These are phyloP conservation scores for Mycena venus DNA, from an alignment of 768 basidiomycete species.

Conservation along the genomic window DNA sequence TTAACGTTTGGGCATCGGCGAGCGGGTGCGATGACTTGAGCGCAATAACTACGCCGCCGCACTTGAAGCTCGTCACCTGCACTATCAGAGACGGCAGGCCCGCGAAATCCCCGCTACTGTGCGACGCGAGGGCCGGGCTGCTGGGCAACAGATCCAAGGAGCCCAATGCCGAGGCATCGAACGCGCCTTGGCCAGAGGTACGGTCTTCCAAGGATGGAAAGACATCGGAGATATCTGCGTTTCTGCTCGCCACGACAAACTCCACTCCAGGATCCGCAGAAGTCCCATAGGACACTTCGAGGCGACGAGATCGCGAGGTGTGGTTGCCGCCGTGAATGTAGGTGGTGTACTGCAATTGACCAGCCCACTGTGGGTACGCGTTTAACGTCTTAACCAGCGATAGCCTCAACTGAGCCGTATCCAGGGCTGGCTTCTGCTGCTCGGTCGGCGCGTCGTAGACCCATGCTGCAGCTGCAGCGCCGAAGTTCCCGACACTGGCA, in stretches of 20 bases:
- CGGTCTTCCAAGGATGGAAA: slow-evolving; percentile 26
- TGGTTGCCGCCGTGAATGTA: slow-evolving; percentile 36
- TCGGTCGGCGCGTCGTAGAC: slow-evolving; percentile 33
- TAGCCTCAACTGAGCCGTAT: slow-evolving; percentile 24
- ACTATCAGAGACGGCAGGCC: slow-evolving; percentile 49
- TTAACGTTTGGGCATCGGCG: slow-evolving; percentile 52
- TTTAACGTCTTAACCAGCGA: slow-evolving; percentile 38
- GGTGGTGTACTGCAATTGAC: slow-evolving; percentile 42
- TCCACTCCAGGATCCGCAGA: slow-evolving; percentile 46
- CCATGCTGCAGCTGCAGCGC: slow-evolving; percentile 44
- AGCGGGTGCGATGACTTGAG: slow-evolving; percentile 50
- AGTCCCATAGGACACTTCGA: slow-evolving; percentile 41
- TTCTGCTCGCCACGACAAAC: slow-evolving; percentile 38
- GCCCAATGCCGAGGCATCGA: slow-evolving; percentile 28
- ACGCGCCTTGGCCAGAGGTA: slow-evolving; percentile 27
- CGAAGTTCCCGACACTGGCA: slow-evolving; percentile 40
- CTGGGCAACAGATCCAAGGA: slow-evolving; percentile 32
- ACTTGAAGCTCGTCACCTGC: slow-evolving; percentile 49
- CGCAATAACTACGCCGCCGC: slow-evolving; percentile 44
- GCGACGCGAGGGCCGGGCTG: slow-evolving; percentile 39
- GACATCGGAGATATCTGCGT: background rate
- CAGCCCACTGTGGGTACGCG: slow-evolving; percentile 48
- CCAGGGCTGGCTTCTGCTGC: slow-evolving; percentile 16
- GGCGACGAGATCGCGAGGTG: slow-evolving; percentile 43
- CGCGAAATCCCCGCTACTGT: slow-evolving; percentile 32